Percentiles rank a stretch among this genome's conserved stretches.
phyloP scores from a whole-genome alignment of 2,329 filamentous ascomycete species.

The Calonectria hawksworthii region DNA sequence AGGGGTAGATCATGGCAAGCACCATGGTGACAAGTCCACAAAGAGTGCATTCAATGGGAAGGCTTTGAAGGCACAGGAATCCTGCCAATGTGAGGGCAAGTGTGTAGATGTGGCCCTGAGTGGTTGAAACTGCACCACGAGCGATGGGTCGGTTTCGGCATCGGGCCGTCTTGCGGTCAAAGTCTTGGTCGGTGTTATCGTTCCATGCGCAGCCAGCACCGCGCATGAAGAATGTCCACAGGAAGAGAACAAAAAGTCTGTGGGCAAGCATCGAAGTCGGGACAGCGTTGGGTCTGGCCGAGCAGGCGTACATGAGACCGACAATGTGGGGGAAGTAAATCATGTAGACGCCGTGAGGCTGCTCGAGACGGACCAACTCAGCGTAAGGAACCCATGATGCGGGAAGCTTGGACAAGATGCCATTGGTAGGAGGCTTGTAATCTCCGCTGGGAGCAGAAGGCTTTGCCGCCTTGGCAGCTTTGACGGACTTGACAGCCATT shows the following conservation, averaged over 20 bases:
- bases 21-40: conserved; percentile 59
- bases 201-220: conserved; percentile 64
- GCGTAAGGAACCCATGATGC: conserved; percentile 67
- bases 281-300: conserved; percentile 54
- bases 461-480: background rate
- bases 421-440: conserved; percentile 61
- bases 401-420: conserved; percentile 60
- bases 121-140: conserved; percentile 62
- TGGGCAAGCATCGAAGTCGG: conserved; percentile 31
- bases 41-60: conserved; percentile 26
- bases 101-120: conserved; percentile 52
- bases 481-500: conserved; percentile 17
- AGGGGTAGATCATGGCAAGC: conserved; percentile 62
- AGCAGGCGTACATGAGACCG: conserved; percentile 60
- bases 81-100: conserved; percentile 7
- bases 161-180: conserved; percentile 65
- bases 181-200: conserved; percentile 66
- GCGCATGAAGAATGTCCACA: conserved; percentile 61
- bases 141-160: conserved; percentile 63
- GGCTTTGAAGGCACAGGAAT: background rate
- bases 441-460: background rate
- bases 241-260: conserved; percentile 55
- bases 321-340: conserved; percentile 64
- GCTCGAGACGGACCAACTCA: conserved; percentile 66
- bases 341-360: conserved; percentile 64